Evolutionary conservation across 495 filamentous ascomycete species (phyloP).

Genomic region (Penicillium steckii): DNA sequence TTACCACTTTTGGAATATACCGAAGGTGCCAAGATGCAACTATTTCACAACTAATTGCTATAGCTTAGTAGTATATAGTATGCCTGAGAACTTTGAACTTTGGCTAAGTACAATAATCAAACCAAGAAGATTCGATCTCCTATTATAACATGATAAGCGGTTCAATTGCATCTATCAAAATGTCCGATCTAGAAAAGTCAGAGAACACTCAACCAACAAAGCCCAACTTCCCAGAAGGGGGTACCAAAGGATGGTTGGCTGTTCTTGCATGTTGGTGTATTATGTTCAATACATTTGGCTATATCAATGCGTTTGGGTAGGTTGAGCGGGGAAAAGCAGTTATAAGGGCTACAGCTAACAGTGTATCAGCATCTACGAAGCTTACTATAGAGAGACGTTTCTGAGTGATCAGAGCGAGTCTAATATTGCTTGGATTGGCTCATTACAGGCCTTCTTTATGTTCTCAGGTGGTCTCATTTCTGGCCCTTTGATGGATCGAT

Average conservation of each 20-base stretch:
- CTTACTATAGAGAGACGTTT: background rate
- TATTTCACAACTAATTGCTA: background rate
- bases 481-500: constrained; percentile 28
- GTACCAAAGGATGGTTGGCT: constrained; percentile 55
- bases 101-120: too few relatives aligned
- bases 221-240: constrained; percentile 47
- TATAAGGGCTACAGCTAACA: background rate
- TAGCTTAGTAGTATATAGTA: background rate
- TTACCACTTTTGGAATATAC: background rate
- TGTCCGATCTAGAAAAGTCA: background rate
- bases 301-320: constrained; percentile 53
- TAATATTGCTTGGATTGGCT: constrained; percentile 48
- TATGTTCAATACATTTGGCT: constrained; percentile 56
- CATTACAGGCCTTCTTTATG: constrained; percentile 34
- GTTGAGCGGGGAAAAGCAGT: background rate
- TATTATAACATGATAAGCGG: too few relatives aligned
- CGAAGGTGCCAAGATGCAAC: background rate
- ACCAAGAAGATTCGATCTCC: too few relatives aligned
- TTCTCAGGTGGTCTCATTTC: constrained; percentile 24
- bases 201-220: background rate
- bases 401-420: constrained; percentile 19
- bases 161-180: too few relatives aligned
- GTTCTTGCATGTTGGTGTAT: constrained; percentile 55
- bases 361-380: background rate
- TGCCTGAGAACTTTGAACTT: too few relatives aligned